These are phyloP conservation scores for Hemisphaericaspora lyxosophila DNA, from an alignment of 1,139 yeast genomes.

Conservation along the genomic window DNA sequence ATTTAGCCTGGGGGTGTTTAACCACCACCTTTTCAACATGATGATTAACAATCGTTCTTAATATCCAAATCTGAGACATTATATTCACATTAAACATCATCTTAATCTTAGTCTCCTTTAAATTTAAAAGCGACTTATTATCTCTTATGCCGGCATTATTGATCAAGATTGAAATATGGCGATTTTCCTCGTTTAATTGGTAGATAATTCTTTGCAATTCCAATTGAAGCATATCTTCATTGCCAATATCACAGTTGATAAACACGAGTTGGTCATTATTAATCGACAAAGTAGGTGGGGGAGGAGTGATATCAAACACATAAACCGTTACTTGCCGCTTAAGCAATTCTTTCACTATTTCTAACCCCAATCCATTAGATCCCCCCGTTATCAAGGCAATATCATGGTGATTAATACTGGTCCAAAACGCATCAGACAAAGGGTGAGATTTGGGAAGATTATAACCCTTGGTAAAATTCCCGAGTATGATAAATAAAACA, in stretches of 20 bases:
- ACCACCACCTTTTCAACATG: conserved; percentile 15
- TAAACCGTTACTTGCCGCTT: conserved; percentile 33
- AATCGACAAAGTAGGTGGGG: conserved; percentile 20
- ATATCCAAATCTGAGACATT: conserved; percentile 53
- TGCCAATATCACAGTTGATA: conserved; percentile 51
- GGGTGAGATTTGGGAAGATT: too few species aligned
- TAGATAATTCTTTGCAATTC: conserved; percentile 24
- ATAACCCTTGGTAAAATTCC: conserved; percentile 7
- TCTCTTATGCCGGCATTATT: conserved; percentile 79
- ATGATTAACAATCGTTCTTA: conserved; percentile 41
- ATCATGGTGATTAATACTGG: conserved; percentile 19
- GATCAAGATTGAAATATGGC: conserved; percentile 52
- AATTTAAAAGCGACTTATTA: conserved; percentile 38
- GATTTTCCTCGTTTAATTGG: conserved; percentile 27
- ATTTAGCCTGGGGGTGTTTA: conserved; percentile 18
- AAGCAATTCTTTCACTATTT: conserved; percentile 37
- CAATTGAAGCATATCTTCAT: conserved; percentile 26
- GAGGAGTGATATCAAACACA: conserved; percentile 46
- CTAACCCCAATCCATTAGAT: conserved; percentile 57
- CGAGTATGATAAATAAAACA: conserved; percentile 5
- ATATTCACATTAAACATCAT: conserved; percentile 54
- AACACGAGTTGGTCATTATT: conserved; percentile 23
- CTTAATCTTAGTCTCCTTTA: conserved; percentile 31
- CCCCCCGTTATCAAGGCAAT: conserved; percentile 66
- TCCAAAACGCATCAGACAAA: conserved; percentile 12